Percentiles rank a stretch among this genome's conserved stretches.
These are phyloP conservation scores for Knoxia roxburghii DNA, from an alignment of 257 asterid genomes.

Conservation along the genomic window DNA sequence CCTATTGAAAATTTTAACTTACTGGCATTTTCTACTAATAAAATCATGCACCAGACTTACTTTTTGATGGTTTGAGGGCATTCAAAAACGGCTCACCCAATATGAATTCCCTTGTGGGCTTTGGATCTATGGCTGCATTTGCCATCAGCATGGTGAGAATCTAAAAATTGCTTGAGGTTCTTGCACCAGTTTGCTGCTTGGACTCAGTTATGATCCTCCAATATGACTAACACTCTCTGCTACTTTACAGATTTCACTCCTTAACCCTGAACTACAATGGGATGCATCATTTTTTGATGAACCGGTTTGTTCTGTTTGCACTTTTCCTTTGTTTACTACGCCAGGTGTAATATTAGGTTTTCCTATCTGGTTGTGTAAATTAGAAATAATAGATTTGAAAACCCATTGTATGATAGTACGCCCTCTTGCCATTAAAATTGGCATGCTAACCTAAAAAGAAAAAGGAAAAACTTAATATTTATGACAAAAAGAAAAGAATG, in stretches of 20 bases:
- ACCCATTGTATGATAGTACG: not conserved
- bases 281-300: slow-evolving; percentile 92
- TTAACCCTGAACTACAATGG: slow-evolving; percentile 88
- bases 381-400: not conserved
- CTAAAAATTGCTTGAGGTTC: slow-evolving; percentile 16
- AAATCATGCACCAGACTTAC: slow-evolving; percentile 55
- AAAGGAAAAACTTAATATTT: not conserved
- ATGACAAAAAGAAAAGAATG: no score
- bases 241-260: slow-evolving; percentile 65
- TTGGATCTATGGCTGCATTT: slow-evolving; percentile 96
- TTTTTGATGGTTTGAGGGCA: slow-evolving; percentile 78
- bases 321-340: slow-evolving; percentile 7
- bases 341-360: not conserved
- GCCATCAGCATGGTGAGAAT: slow-evolving; percentile 81
- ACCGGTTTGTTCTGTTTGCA: slow-evolving; percentile 64
- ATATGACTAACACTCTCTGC: slow-evolving; percentile 7
- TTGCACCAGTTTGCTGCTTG: slow-evolving; percentile 14
- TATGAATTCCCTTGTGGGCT: slow-evolving; percentile 97
- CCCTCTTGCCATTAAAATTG: not conserved
- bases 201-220: slow-evolving; percentile 13
- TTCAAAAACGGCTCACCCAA: slow-evolving; percentile 86
- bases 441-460: no score
- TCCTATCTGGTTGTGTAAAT: slow-evolving; percentile 2
- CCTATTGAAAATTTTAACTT: not conserved
- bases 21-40: slow-evolving; percentile 16